Evolutionary conservation across 768 basidiomycete species (phyloP).

Genomic region (Auriscalpium vulgare): DNA sequence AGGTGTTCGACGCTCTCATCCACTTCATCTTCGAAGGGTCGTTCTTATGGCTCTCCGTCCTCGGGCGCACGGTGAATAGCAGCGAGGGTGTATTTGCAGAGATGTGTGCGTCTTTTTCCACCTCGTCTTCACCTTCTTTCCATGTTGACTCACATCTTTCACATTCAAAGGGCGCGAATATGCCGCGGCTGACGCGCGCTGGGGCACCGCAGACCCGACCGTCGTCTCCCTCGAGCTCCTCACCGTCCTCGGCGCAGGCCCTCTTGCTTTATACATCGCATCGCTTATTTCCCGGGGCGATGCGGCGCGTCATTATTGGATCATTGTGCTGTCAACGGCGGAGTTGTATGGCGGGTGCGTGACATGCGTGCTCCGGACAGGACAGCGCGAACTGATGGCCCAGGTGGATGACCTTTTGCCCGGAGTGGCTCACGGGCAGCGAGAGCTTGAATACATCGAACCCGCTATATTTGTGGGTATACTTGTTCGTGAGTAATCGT

Average conservation of each 20-base stretch:
- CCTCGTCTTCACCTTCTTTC: neutral
- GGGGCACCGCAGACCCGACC: conserved; percentile 73
- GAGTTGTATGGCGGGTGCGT: conserved; percentile 72
- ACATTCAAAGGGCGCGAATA: conserved; percentile 64
- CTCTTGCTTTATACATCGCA: conserved; percentile 66
- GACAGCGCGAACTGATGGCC: too few relatives aligned
- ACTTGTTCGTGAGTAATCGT: conserved; percentile 57
- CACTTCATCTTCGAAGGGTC: conserved; percentile 77
- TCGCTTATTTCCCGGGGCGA: conserved; percentile 57
- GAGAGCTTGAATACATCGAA: conserved; percentile 67
- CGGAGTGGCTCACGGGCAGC: conserved; percentile 76
- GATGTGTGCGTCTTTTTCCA: conserved; percentile 46
- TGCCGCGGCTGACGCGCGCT: conserved; percentile 70
- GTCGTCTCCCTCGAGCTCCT: conserved; percentile 78
- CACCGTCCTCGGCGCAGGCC: conserved; percentile 73
- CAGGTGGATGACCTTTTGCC: conserved; percentile 81
- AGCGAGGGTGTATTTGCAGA: conserved; percentile 63
- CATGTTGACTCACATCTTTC: neutral
- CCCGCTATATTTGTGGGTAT: conserved; percentile 68
- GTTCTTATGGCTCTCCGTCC: conserved; percentile 70
- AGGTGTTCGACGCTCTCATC: conserved; percentile 77
- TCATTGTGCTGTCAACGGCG: conserved; percentile 65
- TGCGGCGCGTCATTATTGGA: conserved; percentile 70
- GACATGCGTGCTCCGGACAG: too few relatives aligned
- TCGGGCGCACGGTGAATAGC: conserved; percentile 65